Evolutionary conservation across 148 eudicot species (phyloP).

Genomic region (Amaranthus cruentus): DNA sequence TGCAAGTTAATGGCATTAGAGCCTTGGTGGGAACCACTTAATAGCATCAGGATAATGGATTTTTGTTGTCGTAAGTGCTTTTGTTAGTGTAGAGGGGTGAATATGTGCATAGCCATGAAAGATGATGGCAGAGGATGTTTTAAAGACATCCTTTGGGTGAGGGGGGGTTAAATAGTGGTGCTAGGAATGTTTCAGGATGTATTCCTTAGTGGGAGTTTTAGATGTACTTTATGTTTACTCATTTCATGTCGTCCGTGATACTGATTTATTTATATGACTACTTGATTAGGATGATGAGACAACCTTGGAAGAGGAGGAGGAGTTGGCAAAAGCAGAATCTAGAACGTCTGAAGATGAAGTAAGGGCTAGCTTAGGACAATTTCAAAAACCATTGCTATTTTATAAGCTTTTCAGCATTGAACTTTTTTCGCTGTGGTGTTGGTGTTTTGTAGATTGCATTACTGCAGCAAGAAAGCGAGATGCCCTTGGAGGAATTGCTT

Average conservation of each 20-base stretch:
- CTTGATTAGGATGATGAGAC: slow-evolving; percentile 86
- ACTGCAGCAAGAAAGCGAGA: slow-evolving; percentile 82
- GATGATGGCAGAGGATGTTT: not conserved
- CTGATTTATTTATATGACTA: not conserved
- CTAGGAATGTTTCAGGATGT: not conserved
- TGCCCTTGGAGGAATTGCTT: slow-evolving; percentile 78
- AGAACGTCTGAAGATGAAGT: slow-evolving; percentile 73
- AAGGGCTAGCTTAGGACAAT: slow-evolving; percentile 1
- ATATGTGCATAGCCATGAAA: not conserved
- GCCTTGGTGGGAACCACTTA: too few relatives aligned
- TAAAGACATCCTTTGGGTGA: not conserved
- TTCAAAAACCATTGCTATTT: not conserved
- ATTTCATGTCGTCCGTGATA: not conserved
- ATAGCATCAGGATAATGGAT: too few relatives aligned
- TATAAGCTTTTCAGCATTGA: not conserved
- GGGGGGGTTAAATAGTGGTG: not conserved
- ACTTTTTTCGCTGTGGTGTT: slow-evolving; percentile 2
- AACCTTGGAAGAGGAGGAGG: slow-evolving; percentile 90
- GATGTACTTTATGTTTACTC: not conserved
- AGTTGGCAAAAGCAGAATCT: slow-evolving; percentile 67
- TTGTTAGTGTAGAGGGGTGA: not conserved
- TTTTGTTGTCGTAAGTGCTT: too few relatives aligned
- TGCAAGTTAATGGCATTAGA: too few relatives aligned
- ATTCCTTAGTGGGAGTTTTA: not conserved
- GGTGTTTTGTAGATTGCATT: slow-evolving; percentile 61